phyloP scores from a whole-genome alignment of 1,284 basidiomycete genomes.

The Ceratobasidium sp. region DNA sequence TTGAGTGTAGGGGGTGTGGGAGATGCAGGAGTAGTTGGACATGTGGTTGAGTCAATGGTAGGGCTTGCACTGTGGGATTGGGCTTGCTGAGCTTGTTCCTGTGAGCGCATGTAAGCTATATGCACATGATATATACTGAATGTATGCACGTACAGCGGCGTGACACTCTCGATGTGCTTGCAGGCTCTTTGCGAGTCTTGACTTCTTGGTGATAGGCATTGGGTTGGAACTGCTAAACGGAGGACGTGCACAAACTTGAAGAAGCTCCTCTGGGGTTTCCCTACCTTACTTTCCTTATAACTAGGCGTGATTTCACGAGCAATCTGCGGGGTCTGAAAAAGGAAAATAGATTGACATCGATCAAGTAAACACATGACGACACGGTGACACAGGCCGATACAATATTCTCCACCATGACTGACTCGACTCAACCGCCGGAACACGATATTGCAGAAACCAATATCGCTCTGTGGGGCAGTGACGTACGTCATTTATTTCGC shows the following conservation, averaged over 20 bases:
- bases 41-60: neutral
- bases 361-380: neutral
- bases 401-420: conserved; percentile 49
- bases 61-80: neutral
- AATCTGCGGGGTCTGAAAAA: no score
- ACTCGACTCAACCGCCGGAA: conserved; percentile 55
- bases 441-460: conserved; percentile 68
- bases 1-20: no score
- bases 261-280: no score
- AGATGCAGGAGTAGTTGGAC: no score
- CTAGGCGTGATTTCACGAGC: no score
- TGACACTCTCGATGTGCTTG: neutral
- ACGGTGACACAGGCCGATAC: conserved; percentile 1
- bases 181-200: neutral
- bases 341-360: conserved; percentile 16
- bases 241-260: no score
- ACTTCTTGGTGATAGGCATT: neutral
- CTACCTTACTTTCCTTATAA: no score
- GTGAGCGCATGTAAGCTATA: neutral
- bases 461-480: conserved; percentile 65
- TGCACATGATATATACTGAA: neutral
- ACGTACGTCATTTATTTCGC: conserved; percentile 52
- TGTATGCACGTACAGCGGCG: neutral
- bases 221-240: neutral
- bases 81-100: neutral